Base-by-base conservation (phyloP, 2,329 filamentous ascomycete genomes). In the Sporothrix inflata region DNA sequence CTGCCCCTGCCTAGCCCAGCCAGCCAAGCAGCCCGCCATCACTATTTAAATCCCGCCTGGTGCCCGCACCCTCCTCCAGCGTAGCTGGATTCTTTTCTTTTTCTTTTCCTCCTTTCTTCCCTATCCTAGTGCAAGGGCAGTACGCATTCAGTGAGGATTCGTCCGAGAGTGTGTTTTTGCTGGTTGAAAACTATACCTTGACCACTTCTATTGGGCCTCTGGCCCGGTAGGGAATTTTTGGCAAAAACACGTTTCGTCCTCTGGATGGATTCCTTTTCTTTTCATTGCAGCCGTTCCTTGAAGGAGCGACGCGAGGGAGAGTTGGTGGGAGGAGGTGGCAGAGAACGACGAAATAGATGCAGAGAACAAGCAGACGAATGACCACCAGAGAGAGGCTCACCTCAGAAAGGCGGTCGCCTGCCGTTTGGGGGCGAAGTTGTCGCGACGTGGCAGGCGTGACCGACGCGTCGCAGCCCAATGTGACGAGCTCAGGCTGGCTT, bases 111-210 rank as follows among this genome's bases (percentile, higher is more conserved):
- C 78, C 77, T 79, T 83, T 85, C 81, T 81, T 84, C 81, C 79
- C 78, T 83, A 89, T 89, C 86, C 84, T 80, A 86, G 89, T 91
- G 90, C 90, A 90, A 84, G 89, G 90, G 91, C 90, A 88, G 91
- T 91, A 92, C 87, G 90, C 88, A 88, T 90, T 76, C 75, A 76
- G 90, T 94, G 91, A 94, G 89, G 91, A 93, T 90, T 90, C 88
- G 90, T 93, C 92, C 89, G 92, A 94, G 90, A 89, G 88, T 87
- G 88, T 88, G 87, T 93, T 93, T 92, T 93, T 93, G 91, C 91
- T 93, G 92, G 90, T 92, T 93, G 91, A 92, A 92, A 92, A 92
- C 91, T 92, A 92, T 85, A 86, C 85, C 86, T 88, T 92, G 91
- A 93, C 91, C 86, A 86, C 91, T 94, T 85, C 85, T 86, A 83